Conservation (phyloP, 208 protist species). For the Acanthamoeba healyi region DNA sequence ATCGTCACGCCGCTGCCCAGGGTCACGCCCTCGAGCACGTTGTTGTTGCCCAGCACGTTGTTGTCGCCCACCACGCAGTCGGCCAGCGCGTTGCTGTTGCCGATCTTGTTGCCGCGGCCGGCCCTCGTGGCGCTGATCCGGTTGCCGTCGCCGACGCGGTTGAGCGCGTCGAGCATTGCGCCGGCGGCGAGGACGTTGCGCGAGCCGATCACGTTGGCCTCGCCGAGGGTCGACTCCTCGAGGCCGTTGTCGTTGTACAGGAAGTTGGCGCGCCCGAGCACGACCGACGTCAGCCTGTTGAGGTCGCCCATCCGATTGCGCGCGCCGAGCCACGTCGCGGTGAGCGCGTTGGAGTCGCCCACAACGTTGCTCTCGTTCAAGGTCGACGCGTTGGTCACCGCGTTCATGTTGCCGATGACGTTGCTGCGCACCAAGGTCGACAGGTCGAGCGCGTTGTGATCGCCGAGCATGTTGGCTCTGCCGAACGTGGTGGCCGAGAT, state of each 20-base stretch:
- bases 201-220: slow-evolving; percentile 10
- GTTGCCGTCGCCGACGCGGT: neutral
- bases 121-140: neutral
- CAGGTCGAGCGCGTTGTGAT: neutral
- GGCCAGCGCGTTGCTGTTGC: neutral
- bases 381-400: neutral
- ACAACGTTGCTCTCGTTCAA: slow-evolving; percentile 16
- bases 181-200: neutral
- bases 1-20: neutral
- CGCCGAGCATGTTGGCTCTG: neutral
- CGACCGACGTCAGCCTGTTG: neutral
- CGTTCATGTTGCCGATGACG: neutral
- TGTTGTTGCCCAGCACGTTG: neutral
- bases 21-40: neutral
- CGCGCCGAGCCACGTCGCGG: neutral
- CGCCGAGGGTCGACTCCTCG: neutral
- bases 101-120: neutral
- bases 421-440: neutral
- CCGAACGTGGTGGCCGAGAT: neutral
- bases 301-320: neutral
- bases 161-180: neutral
- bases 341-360: neutral
- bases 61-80: neutral
- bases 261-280: neutral
- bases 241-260: slow-evolving; percentile 1